phyloP scores from a whole-genome alignment of 129 eudicot genomes.

The Artemisia tridentata region DNA sequence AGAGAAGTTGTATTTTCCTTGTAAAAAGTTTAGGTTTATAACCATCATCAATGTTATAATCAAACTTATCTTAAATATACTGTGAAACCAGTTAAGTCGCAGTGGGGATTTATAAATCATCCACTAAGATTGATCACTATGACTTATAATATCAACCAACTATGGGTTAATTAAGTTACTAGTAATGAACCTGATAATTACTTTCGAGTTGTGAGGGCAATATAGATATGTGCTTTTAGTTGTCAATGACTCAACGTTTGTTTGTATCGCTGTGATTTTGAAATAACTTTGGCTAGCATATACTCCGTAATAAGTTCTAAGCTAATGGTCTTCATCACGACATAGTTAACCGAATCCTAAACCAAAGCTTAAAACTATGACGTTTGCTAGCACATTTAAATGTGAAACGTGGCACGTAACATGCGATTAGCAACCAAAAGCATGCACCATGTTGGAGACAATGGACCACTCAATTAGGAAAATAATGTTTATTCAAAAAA shows the following conservation, averaged over 20 bases:
- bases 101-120: too few relatives aligned
- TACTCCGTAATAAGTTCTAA: background rate
- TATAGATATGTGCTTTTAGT: too few relatives aligned
- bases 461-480: background rate
- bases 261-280: too few relatives aligned
- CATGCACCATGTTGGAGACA: conserved; percentile 9
- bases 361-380: background rate
- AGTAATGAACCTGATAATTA: too few relatives aligned
- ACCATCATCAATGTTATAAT: background rate
- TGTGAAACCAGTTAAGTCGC: too few relatives aligned
- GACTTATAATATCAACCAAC: too few relatives aligned
- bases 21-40: background rate
- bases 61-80: background rate
- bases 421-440: background rate
- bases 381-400: background rate
- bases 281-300: too few relatives aligned
- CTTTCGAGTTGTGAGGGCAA: too few relatives aligned
- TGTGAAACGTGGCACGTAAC: background rate
- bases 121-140: too few relatives aligned
- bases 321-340: background rate
- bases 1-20: background rate
- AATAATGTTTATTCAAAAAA: background rate
- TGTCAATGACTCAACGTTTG: too few relatives aligned
- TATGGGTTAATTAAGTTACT: too few relatives aligned
- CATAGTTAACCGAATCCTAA: background rate